Percentiles rank a stretch among this genome's conserved stretches.
Conservation (phyloP, 257 asterid species). For the Orobanche coerulescens region DNA sequence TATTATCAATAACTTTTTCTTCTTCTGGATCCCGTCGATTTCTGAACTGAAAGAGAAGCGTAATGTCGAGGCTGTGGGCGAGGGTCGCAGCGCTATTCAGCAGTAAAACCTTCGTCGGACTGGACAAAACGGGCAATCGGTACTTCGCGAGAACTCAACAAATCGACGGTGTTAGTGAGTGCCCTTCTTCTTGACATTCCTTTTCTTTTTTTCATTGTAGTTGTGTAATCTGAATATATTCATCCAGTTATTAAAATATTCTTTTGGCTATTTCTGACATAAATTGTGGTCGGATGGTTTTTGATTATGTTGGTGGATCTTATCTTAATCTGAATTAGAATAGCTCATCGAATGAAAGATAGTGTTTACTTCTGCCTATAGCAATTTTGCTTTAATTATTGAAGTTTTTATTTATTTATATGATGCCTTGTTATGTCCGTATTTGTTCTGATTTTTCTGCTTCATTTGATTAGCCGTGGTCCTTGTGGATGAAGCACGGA, state of each 20-base stretch:
- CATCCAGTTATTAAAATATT: background rate
- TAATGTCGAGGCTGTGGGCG: slow-evolving; percentile 72
- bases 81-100: slow-evolving; percentile 53
- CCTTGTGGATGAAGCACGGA: no score
- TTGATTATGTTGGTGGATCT: background rate
- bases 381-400: background rate
- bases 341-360: background rate
- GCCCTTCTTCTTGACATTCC: slow-evolving; percentile 2
- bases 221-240: background rate
- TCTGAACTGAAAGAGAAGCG: slow-evolving; percentile 9
- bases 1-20: background rate
- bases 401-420: background rate
- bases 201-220: background rate
- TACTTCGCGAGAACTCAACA: slow-evolving; percentile 59
- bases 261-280: background rate
- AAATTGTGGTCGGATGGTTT: background rate
- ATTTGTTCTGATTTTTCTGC: no score
- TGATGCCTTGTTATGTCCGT: background rate
- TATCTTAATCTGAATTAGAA: background rate
- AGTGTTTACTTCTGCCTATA: background rate
- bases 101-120: slow-evolving; percentile 45
- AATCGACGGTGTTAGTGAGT: slow-evolving; percentile 79
- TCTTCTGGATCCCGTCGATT: slow-evolving; percentile 1
- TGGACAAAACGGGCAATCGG: slow-evolving; percentile 77
- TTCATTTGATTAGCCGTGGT: no score